A percentile compares a stretch with the other conserved stretches of the same genome.
Conservation (phyloP, 1,139 yeast genomes). For the Yamadazyma kanchanaburiensis region DNA sequence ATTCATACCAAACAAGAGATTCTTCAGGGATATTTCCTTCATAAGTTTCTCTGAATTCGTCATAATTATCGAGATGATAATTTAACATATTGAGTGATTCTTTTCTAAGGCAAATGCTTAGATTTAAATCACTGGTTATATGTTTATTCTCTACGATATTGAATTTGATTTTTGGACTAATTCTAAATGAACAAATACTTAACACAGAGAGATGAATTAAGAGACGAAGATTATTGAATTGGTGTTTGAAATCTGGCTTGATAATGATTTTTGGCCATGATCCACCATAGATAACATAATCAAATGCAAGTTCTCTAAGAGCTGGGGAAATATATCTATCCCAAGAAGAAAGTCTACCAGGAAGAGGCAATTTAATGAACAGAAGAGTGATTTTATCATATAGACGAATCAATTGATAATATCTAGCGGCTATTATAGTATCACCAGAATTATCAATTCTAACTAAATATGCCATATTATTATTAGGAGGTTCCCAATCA, state of each 20-base stretch:
- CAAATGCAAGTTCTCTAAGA: constrained; percentile 23
- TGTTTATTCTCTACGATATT: constrained; percentile 11
- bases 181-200: constrained; percentile 27
- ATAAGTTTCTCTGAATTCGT: constrained; percentile 20
- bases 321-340: constrained; percentile 27
- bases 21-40: not conserved
- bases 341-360: constrained; percentile 23
- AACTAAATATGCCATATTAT: constrained; percentile 13
- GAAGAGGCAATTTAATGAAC: constrained; percentile 22
- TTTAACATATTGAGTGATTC: constrained; percentile 33
- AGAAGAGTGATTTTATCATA: constrained; percentile 16
- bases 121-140: constrained; percentile 24
- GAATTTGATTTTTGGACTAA: constrained; percentile 10
- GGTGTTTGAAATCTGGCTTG: not conserved
- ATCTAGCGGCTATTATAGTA: constrained; percentile 3
- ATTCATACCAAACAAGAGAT: constrained; percentile 14
- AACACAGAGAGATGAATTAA: constrained; percentile 23
- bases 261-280: not conserved
- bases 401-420: constrained; percentile 4
- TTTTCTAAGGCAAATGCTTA: constrained; percentile 38
- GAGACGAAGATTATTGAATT: constrained; percentile 19
- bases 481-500: constrained; percentile 34
- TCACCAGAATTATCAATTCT: constrained; percentile 1
- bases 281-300: constrained; percentile 16
- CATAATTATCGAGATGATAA: constrained; percentile 42